Evolutionary conservation across 169 alveolate genomes (phyloP).

Genomic region (Babesia ovata): DNA sequence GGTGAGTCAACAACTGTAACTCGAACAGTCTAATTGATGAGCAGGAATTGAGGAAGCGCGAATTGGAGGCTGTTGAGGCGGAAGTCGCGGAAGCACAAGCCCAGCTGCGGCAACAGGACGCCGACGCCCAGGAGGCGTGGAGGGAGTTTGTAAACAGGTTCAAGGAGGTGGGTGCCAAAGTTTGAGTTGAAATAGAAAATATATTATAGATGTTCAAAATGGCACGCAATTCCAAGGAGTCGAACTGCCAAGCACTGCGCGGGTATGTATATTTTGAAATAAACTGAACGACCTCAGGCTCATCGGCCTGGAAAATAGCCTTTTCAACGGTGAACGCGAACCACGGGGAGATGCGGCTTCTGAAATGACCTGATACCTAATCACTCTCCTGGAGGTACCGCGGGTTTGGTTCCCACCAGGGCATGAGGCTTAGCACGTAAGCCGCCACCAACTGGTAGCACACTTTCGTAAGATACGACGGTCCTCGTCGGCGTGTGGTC

Average conservation of each 20-base stretch:
- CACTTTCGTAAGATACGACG: constrained; percentile 63
- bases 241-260: constrained; percentile 23
- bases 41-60: constrained; percentile 18
- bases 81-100: constrained; percentile 9
- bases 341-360: neutral
- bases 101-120: constrained; percentile 20
- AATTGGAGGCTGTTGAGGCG: constrained; percentile 10
- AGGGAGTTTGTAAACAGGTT: neutral
- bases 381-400: constrained; percentile 62
- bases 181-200: neutral
- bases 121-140: constrained; percentile 22
- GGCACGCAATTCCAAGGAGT: constrained; percentile 23
- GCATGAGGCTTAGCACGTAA: constrained; percentile 73
- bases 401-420: constrained; percentile 83
- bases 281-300: constrained; percentile 13
- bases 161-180: constrained; percentile 5
- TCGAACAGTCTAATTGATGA: neutral
- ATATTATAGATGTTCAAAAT: constrained; percentile 3
- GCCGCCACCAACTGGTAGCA: constrained; percentile 73
- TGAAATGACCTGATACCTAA: neutral
- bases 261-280: constrained; percentile 16
- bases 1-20: neutral
- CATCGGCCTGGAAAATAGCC: constrained; percentile 7
- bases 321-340: neutral
- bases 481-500: constrained; percentile 14